phyloP scores from a whole-genome alignment of 176 grass and related monocot species.

The Luzula sylvatica region DNA sequence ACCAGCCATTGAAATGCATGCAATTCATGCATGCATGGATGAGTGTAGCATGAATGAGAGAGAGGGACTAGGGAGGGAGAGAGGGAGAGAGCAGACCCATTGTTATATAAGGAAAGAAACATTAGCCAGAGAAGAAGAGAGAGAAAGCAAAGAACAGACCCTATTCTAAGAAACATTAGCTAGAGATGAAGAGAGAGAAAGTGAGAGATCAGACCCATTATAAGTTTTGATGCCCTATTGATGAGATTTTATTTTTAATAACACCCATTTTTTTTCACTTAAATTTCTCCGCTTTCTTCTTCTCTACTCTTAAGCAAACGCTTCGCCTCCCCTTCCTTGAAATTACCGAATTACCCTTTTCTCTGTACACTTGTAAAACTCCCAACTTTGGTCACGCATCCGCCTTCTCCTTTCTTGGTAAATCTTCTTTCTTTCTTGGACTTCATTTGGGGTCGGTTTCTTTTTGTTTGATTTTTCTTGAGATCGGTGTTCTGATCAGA shows the following conservation, averaged over 20 bases:
- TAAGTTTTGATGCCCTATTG: conserved; percentile 19
- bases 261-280: not conserved
- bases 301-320: conserved; percentile 21
- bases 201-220: conserved; percentile 12
- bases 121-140: conserved; percentile 15
- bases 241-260: conserved; percentile 17
- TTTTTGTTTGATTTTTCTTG: not conserved
- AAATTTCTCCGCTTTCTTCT: conserved; percentile 10
- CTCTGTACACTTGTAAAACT: conserved; percentile 22
- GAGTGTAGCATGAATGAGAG: not conserved
- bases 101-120: conserved; percentile 25
- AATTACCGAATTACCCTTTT: conserved; percentile 20
- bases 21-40: conserved; percentile 27
- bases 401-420: not conserved
- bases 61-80: conserved; percentile 1
- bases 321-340: conserved; percentile 11
- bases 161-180: conserved; percentile 12
- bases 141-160: conserved; percentile 13
- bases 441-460: conserved; percentile 13
- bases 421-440: conserved; percentile 8
- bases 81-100: not conserved
- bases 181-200: conserved; percentile 24
- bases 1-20: not conserved
- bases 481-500: conserved; percentile 1
- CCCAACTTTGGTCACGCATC: conserved; percentile 18